Percentiles rank a stretch among this genome's conserved stretches.
phyloP scores from a whole-genome alignment of 768 basidiomycete species.

The Tricholoma bakamatsutake region DNA sequence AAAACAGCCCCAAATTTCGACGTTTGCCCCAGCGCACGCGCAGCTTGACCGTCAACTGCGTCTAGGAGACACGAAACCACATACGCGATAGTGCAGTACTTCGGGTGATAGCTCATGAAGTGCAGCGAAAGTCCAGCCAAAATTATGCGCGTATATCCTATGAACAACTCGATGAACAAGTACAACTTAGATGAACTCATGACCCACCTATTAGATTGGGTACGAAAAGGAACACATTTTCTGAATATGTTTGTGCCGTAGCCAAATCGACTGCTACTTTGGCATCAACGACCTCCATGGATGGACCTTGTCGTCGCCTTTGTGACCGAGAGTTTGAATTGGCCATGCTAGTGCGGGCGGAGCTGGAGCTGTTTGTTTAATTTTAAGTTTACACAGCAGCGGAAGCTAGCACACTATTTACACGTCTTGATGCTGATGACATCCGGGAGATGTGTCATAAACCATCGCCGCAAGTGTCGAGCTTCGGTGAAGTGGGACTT shows the following conservation, averaged over 20 bases:
- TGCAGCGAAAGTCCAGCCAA: constrained; percentile 84
- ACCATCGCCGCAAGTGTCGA: no score
- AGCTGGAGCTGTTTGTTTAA: background rate
- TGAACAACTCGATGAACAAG: constrained; percentile 2
- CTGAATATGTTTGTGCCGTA: constrained; percentile 79
- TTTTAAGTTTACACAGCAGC: background rate
- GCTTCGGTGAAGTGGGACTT: no score
- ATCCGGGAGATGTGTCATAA: background rate
- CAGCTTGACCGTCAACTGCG: constrained; percentile 92
- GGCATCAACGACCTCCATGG: constrained; percentile 73
- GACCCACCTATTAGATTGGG: constrained; percentile 91
- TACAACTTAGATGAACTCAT: constrained; percentile 1
- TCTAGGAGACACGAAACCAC: constrained; percentile 89
- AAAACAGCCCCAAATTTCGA: constrained; percentile 97
- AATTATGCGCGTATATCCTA: constrained; percentile 88
- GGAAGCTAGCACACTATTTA: background rate
- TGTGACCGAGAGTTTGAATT: constrained; percentile 21
- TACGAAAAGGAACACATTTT: constrained; percentile 96
- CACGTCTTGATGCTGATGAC: constrained; percentile 1
- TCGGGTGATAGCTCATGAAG: constrained; percentile 94
- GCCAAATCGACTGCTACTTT: constrained; percentile 85
- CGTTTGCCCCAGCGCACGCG: constrained; percentile 81
- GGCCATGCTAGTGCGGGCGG: constrained; percentile 18
- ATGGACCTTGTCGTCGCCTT: constrained; percentile 40
- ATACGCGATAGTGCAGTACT: constrained; percentile 86